These are phyloP conservation scores for Camelina laxa DNA, from an alignment of 345 rosid species.

Conservation along the genomic window DNA sequence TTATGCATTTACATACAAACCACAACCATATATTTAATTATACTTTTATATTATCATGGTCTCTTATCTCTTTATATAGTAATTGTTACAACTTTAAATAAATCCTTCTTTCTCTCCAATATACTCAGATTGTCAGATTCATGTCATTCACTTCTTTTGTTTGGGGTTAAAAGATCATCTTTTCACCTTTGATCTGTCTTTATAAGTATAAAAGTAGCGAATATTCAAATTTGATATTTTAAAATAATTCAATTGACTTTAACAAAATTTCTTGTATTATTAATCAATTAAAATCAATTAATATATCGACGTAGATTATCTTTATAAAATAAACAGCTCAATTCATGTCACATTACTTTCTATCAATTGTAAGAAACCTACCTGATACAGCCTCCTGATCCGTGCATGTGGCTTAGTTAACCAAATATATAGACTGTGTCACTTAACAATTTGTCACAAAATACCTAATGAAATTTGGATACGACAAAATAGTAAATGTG, in stretches of 20 bases:
- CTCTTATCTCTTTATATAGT: background rate
- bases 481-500: background rate
- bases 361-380: background rate
- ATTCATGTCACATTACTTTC: slow-evolving; percentile 1
- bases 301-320: background rate
- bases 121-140: slow-evolving; percentile 24
- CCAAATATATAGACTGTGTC: slow-evolving; percentile 15
- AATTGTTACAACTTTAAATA: slow-evolving; percentile 31
- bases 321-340: background rate
- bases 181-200: slow-evolving; percentile 36
- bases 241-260: background rate
- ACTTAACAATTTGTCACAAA: background rate
- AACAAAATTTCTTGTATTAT: background rate
- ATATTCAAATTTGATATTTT: background rate
- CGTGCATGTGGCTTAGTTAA: slow-evolving; percentile 7
- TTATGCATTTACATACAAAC: slow-evolving; percentile 8
- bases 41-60: background rate
- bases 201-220: slow-evolving; percentile 1
- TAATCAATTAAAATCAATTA: background rate
- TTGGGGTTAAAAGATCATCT: background rate
- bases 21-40: slow-evolving; percentile 3
- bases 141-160: slow-evolving; percentile 11
- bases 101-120: slow-evolving; percentile 18
- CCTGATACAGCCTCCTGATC: background rate
- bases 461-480: slow-evolving; percentile 11